Conservation (phyloP, 2,329 filamentous ascomycete genomes). For the Aspergillus uvarum region DNA sequence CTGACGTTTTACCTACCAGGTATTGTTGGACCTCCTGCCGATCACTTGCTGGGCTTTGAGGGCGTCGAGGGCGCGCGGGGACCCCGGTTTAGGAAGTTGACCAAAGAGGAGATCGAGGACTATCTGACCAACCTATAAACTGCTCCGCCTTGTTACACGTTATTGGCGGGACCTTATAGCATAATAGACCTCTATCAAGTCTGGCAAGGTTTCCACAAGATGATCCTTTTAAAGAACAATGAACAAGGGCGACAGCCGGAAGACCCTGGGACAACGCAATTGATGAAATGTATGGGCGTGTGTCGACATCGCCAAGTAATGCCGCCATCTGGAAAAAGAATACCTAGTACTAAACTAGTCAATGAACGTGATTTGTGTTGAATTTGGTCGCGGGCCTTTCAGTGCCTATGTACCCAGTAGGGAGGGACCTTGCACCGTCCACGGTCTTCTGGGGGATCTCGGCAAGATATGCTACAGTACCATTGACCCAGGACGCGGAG, state of each 20-base stretch:
- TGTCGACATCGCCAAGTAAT: neutral
- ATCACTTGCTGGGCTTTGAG: slow-evolving; percentile 84
- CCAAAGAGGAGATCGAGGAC: slow-evolving; percentile 97
- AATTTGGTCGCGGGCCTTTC: neutral
- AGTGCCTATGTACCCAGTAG: neutral
- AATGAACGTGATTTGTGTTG: neutral
- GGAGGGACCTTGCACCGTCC: neutral
- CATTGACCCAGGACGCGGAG: neutral
- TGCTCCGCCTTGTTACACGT: slow-evolving; percentile 16
- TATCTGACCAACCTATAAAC: slow-evolving; percentile 95
- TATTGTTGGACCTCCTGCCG: slow-evolving; percentile 90
- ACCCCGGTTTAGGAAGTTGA: slow-evolving; percentile 65
- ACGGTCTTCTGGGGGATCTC: neutral
- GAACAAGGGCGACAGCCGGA: neutral
- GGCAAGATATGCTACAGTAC: neutral
- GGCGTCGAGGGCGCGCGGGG: slow-evolving; percentile 44
- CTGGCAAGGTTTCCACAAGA: slow-evolving; percentile 21
- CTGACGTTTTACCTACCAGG: slow-evolving; percentile 51
- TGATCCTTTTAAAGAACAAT: neutral
- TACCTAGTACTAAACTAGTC: neutral
- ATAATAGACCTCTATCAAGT: slow-evolving; percentile 27
- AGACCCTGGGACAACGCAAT: neutral
- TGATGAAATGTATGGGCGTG: neutral
- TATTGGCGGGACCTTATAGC: slow-evolving; percentile 24
- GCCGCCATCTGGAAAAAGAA: neutral